These are phyloP conservation scores for Saturnispora ahearnii DNA, from an alignment of 805 yeast species.

Conservation along the genomic window DNA sequence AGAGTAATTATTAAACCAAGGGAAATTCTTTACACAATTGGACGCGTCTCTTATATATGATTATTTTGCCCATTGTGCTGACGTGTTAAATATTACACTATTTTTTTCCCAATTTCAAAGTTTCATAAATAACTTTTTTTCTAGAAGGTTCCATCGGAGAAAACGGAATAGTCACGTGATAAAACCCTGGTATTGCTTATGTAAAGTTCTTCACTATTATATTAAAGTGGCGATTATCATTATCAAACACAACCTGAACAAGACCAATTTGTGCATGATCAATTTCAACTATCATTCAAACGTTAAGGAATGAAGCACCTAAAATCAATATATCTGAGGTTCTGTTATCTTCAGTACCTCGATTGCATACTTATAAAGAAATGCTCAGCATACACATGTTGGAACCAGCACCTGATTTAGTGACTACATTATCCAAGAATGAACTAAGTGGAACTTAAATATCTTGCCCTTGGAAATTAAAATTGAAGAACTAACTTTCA, in stretches of 20 bases:
- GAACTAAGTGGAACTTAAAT: neutral
- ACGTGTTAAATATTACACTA: neutral
- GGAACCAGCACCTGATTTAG: neutral
- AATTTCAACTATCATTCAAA: neutral
- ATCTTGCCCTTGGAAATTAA: neutral
- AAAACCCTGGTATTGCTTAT: neutral
- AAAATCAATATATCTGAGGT: neutral
- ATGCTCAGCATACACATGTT: neutral
- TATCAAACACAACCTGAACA: neutral
- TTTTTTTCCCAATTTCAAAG: neutral
- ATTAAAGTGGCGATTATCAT: neutral
- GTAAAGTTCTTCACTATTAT: neutral
- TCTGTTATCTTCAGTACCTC: neutral
- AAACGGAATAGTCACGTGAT: neutral
- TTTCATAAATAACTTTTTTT: neutral
- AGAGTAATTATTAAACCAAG: neutral
- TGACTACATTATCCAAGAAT: neutral
- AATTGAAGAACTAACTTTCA: neutral
- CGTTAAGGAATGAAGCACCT: neutral
- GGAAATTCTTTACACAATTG: neutral
- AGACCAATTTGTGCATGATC: neutral
- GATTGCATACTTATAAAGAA: neutral
- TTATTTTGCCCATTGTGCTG: neutral
- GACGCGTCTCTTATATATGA: conserved; percentile 3
- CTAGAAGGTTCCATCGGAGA: neutral